Evolutionary conservation across 2,329 filamentous ascomycete species (phyloP), one percentile per base, ranked within the genome.

Genomic region (Phyllachora maydis): DNA sequence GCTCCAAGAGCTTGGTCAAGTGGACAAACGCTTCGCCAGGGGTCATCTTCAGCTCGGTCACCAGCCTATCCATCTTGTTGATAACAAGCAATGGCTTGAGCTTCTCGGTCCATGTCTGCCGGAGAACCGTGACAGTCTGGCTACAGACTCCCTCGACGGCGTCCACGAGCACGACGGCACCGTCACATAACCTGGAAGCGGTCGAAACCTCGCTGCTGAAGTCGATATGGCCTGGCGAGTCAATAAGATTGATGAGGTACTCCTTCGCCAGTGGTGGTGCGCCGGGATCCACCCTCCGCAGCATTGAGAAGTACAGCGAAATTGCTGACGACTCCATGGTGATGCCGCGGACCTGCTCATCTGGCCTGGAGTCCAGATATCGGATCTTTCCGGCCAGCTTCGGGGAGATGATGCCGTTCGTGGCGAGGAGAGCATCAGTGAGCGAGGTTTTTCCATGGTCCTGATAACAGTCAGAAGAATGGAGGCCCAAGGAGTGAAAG

Each of bases 271-370:
- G 63, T 0, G 79, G 73, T 9, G 57, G 42, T 5, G 66, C 66
- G 10, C 81, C 71, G 2, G 74, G 71, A 2, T 65, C 56, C 18
- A 66, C 55, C 35, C 79, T 67, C 35, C 83, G 65, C 25, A 91
- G 55, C 63, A 95, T 79, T 17, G 83, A 90, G 46, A 98, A 98
- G 50, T 77, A 90, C 16, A 98, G 59, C 1, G 88, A 95, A 33
- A 98, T 98, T 31, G 88, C 88, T 5, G 85, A 95, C 0, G 88
- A 95, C 47, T 98, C 88, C 88, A 98, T 98, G n/a, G 88, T 98
- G 42, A 98, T 98, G 27, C 88, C 88, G 33, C 88, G 74, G 10
- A 78, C 65, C 50, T 98, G 88, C 47, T 98, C 88, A 49, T 98
- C 88, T 2, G 85, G 85, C 20, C 88, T 64, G 12, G 88, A 95